These are phyloP conservation scores for Schwanniomyces vanrijiae DNA, from an alignment of 805 yeast genomes.

Conservation along the genomic window DNA sequence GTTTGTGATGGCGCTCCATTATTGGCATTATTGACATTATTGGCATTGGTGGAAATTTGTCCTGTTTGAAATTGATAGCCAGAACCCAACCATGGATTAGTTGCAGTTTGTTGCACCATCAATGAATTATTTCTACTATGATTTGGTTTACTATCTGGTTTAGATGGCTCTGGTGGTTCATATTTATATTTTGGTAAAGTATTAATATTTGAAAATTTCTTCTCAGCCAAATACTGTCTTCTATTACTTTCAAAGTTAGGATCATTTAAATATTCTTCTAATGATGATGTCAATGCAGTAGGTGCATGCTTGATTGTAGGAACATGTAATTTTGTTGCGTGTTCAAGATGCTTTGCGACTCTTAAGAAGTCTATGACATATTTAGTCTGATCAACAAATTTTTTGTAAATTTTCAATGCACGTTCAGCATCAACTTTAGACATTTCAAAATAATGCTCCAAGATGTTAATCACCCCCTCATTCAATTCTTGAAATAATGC, in stretches of 20 bases:
- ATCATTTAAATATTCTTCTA: conserved; percentile 87
- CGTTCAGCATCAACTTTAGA: conserved; percentile 81
- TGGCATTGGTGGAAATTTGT: neutral
- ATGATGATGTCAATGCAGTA: conserved; percentile 80
- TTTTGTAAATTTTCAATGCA: conserved; percentile 79
- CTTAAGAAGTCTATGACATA: conserved; percentile 85
- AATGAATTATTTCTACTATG: conserved; percentile 21
- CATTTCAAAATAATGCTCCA: conserved; percentile 95
- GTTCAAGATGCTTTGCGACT: conserved; percentile 85
- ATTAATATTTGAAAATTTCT: conserved; percentile 15
- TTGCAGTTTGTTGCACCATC: conserved; percentile 37
- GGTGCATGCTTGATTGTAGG: conserved; percentile 98
- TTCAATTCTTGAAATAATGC: conserved; percentile 85
- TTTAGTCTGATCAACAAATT: conserved; percentile 81
- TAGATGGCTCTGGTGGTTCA: neutral
- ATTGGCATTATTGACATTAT: no score
- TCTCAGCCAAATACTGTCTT: conserved; percentile 73
- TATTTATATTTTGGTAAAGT: neutral
- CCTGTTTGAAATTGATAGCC: conserved; percentile 1
- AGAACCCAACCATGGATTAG: conserved; percentile 39
- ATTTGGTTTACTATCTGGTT: conserved; percentile 5
- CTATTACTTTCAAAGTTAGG: conserved; percentile 81
- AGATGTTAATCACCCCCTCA: conserved; percentile 91
- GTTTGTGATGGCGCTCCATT: neutral
- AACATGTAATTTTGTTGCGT: conserved; percentile 83